phyloP scores from a whole-genome alignment of 345 rosid species.

The Eucalyptus polybractea region DNA sequence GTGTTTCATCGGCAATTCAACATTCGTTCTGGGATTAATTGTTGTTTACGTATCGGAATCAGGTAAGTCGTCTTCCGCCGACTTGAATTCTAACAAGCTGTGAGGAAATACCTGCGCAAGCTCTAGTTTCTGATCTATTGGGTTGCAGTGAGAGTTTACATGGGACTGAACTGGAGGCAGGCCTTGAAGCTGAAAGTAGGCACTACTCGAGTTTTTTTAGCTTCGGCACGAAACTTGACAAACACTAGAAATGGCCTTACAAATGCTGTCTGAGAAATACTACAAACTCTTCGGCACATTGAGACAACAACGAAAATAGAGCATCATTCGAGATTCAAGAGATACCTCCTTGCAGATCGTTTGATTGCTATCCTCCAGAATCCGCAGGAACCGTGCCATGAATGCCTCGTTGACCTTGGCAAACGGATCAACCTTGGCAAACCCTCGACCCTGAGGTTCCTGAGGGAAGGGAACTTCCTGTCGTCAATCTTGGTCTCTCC shows the following conservation, averaged over 20 bases:
- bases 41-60: too few species aligned
- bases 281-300: not conserved
- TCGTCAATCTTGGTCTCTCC: constrained; percentile 30
- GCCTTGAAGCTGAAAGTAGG: not conserved
- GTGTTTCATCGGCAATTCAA: too few species aligned
- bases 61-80: too few species aligned
- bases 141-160: not conserved
- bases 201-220: not conserved
- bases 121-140: not conserved
- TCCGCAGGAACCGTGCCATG: constrained; percentile 6
- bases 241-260: not conserved
- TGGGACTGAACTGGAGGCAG: not conserved
- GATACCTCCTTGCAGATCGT: constrained; percentile 21
- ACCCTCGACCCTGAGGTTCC: constrained; percentile 8
- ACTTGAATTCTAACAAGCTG: not conserved
- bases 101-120: not conserved
- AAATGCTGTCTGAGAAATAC: not conserved
- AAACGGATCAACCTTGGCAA: not conserved
- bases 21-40: too few species aligned
- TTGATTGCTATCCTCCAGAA: not conserved
- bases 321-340: not conserved
- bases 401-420: constrained; percentile 42
- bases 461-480: constrained; percentile 31
- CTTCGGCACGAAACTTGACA: not conserved
- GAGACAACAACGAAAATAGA: not conserved